A percentile compares a stretch with the other conserved stretches of the same genome.
Evolutionary conservation across 2,329 filamentous ascomycete genomes (phyloP).

Genomic region (Colletotrichum australisinense): DNA sequence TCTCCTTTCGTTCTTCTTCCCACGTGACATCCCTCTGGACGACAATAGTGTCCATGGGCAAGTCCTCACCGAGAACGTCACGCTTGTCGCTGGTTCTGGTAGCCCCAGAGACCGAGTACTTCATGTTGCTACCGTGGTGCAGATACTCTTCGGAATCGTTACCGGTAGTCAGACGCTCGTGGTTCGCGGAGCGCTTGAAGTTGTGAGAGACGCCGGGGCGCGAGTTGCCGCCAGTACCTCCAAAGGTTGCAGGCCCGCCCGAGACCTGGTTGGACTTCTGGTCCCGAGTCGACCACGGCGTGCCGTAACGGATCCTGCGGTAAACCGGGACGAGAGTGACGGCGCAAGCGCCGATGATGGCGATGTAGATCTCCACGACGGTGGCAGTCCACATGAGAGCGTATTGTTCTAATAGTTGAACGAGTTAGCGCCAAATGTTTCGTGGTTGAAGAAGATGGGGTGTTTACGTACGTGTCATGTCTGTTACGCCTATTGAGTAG

Average conservation of each 20-base stretch:
- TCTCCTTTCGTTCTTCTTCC: slow-evolving; percentile 21
- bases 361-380: slow-evolving; percentile 20
- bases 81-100: background rate
- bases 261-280: slow-evolving; percentile 20
- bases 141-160: slow-evolving; percentile 24
- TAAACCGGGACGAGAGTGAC: slow-evolving; percentile 20
- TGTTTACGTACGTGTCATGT: slow-evolving; percentile 9
- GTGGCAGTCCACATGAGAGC: slow-evolving; percentile 26
- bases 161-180: slow-evolving; percentile 6
- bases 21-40: slow-evolving; percentile 20
- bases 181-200: slow-evolving; percentile 20
- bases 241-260: background rate
- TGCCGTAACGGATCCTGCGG: slow-evolving; percentile 21
- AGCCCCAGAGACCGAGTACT: slow-evolving; percentile 9
- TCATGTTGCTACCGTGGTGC: slow-evolving; percentile 2
- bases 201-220: background rate
- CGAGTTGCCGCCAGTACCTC: background rate
- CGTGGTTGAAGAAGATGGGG: background rate
- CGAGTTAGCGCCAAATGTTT: background rate
- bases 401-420: slow-evolving; percentile 5
- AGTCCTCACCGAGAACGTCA: background rate
- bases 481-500: slow-evolving; percentile 11
- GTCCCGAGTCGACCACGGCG: slow-evolving; percentile 15
- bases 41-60: slow-evolving; percentile 12
- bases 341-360: slow-evolving; percentile 20